phyloP scores from a whole-genome alignment of 2,329 filamentous ascomycete genomes.

The Sporothrix luriei region DNA sequence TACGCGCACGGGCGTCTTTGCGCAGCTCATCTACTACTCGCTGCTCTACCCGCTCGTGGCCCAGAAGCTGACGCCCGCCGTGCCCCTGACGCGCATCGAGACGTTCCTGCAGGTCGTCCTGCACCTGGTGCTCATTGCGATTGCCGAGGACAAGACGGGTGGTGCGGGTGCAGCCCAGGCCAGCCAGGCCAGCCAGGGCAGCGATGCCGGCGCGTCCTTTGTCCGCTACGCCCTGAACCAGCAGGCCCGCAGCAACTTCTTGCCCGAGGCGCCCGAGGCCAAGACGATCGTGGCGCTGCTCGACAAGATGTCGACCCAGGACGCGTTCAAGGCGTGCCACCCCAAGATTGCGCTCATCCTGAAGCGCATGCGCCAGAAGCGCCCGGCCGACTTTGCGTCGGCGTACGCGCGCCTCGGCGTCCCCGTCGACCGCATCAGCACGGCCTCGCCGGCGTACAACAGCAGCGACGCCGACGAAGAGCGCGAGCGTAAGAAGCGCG shows the following conservation, averaged over 20 bases:
- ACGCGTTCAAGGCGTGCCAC: conserved; percentile 79
- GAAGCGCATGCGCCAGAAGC: conserved; percentile 80
- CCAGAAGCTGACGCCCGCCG: conserved; percentile 67
- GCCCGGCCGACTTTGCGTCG: conserved; percentile 70
- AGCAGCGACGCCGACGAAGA: conserved; percentile 66
- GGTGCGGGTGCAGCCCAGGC: conserved; percentile 37
- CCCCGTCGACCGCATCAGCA: conserved; percentile 76
- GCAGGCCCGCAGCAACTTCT: conserved; percentile 62
- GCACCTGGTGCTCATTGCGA: conserved; percentile 82
- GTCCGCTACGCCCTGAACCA: conserved; percentile 69
- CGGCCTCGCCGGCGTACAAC: conserved; percentile 73
- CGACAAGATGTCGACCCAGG: conserved; percentile 64
- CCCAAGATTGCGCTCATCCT: conserved; percentile 83
- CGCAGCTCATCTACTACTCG: conserved; percentile 85
- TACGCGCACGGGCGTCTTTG: conserved; percentile 81
- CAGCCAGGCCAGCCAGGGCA: background rate
- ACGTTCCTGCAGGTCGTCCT: conserved; percentile 89
- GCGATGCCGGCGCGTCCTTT: conserved; percentile 53
- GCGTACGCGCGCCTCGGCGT: conserved; percentile 67
- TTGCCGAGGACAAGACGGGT: conserved; percentile 72
- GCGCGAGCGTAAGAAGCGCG: conserved; percentile 82
- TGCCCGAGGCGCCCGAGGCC: conserved; percentile 53
- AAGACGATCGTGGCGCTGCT: conserved; percentile 68
- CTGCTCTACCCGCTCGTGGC: conserved; percentile 78
- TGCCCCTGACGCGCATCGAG: conserved; percentile 82